Conservation (phyloP, 257 asterid genomes). For the Cordia subcordata region DNA sequence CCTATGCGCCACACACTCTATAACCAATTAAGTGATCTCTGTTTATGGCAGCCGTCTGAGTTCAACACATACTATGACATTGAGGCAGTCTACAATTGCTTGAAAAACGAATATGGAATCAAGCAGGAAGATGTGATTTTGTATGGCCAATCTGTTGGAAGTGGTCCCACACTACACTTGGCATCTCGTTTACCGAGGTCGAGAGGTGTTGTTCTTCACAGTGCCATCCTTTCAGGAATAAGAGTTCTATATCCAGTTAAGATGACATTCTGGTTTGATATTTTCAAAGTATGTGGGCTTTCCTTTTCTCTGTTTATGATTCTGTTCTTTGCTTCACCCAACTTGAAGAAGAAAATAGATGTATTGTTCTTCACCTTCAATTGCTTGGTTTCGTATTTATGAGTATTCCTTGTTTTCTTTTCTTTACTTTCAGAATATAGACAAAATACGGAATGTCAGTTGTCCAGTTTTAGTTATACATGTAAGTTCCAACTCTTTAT, state of each 20-base stretch:
- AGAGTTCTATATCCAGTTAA: conserved; percentile 89
- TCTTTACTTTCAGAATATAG: conserved; percentile 70
- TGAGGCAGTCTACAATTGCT: conserved; percentile 84
- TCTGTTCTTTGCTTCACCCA: background rate
- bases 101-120: conserved; percentile 74
- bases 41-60: conserved; percentile 80
- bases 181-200: conserved; percentile 71
- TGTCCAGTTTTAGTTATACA: conserved; percentile 96
- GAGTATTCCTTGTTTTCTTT: conserved; percentile 12
- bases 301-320: conserved; percentile 6
- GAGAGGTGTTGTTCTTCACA: conserved; percentile 90
- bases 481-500: conserved; percentile 42
- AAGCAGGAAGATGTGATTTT: conserved; percentile 90
- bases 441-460: conserved; percentile 77
- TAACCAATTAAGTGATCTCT: conserved; percentile 14
- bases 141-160: conserved; percentile 97
- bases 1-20: background rate
- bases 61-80: conserved; percentile 87
- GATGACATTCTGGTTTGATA: conserved; percentile 98
- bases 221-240: conserved; percentile 98
- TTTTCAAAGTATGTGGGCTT: conserved; percentile 61
- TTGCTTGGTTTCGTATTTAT: conserved; percentile 13
- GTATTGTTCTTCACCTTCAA: background rate
- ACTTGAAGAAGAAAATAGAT: background rate
- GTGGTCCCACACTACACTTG: conserved; percentile 92